Base-by-base conservation (phyloP, 345 rosid species). In the Excoecaria agallocha region DNA sequence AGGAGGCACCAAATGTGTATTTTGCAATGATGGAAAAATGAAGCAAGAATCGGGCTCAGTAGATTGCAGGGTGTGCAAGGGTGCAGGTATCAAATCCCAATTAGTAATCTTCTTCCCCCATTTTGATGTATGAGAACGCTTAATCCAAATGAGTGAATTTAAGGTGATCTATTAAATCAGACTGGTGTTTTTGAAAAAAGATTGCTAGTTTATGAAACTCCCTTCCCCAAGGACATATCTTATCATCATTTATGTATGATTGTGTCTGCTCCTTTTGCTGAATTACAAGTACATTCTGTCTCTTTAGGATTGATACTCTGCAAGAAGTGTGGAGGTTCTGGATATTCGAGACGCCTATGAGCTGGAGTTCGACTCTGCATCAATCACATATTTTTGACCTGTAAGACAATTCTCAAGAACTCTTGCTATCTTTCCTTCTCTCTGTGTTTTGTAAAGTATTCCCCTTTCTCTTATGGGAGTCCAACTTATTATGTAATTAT, bases 1-100 rank as follows among this genome's bases (percentile, higher is more conserved):
- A 94, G 97, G 94, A 13, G 98, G 98, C 45, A 94, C 98, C 9
- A 94, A 90, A 84, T 94, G 98, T 77, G 96, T 94, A 0, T 92
- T 92, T 61, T 94, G 97, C 20, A 69, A 74, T 49, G 78, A 85
- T 70, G 97, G 97, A 50, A 92, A 90, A 86, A 94, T 94, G 98
- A 94, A 90, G 84, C 85, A 86, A 65, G 97, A 90, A 79, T 81
- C 87, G 0, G 90, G 98, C 37, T 66, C 80, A 79, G 88, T 90
- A 46, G 85, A 88, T 54, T 94, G 97, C 74, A 89, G 79, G 81
- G 97, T 92, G 43, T 92, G 97, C 89, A 94, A 86, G 79, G 98
- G 98, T 74, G 93, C 96, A 90, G 96, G 98, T 94, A 85, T 49
- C 51, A 25, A 43, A 48, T 65, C 68, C 25, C 43, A 22, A 51